Base-by-base conservation (phyloP, 345 rosid species). In the Eucalyptus cloeziana region DNA sequence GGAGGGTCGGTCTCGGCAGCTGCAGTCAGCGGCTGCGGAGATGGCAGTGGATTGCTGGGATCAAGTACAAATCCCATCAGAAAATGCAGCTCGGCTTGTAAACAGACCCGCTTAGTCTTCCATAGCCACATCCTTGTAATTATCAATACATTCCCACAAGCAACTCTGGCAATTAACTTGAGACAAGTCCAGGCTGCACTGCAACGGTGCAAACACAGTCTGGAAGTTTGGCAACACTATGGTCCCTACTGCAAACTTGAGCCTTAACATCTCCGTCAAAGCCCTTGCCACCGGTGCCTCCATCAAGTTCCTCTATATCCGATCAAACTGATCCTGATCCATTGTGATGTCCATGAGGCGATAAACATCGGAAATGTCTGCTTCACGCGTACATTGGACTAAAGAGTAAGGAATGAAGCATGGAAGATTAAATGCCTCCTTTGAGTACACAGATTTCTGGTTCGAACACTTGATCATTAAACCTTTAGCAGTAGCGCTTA, bases 141-240 rank as follows among this genome's bases (percentile, higher is more conserved):
- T 30, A 30, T 5, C 27, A 8, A 89, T 90, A 37, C 33, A 85
- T 71, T 86, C 87, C 40, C 86, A 56, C 8, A 95, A 86, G 80
- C 96, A 96, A 67, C 4, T 2, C 4, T 49, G 79, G 43, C 96
- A 95, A 71, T 92, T 90, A 58, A 43, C 30, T 50, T 27, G 89
- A 13, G 94, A 91, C 27, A 95, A 37, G 85, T 96, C 98, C 21
- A 96, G 95, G 22, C 93, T 90, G 90, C 98, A 94, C 62, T 94
- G 94, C 93, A 93, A 90, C 58, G 93, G 14, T 21, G 93, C 91
- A 83, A 91, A 93, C 22, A 93, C 92, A 15, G 85, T 94, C 25
- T 76, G 14, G 7, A 10, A 58, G n/a, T 51, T 31, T 13, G 90
- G 69, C 37, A 90, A 11, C 27, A 45, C 51, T 2, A 91, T 88